Base-by-base conservation (phyloP, 208 protist genomes). In the Leishmania turanica region DNA sequence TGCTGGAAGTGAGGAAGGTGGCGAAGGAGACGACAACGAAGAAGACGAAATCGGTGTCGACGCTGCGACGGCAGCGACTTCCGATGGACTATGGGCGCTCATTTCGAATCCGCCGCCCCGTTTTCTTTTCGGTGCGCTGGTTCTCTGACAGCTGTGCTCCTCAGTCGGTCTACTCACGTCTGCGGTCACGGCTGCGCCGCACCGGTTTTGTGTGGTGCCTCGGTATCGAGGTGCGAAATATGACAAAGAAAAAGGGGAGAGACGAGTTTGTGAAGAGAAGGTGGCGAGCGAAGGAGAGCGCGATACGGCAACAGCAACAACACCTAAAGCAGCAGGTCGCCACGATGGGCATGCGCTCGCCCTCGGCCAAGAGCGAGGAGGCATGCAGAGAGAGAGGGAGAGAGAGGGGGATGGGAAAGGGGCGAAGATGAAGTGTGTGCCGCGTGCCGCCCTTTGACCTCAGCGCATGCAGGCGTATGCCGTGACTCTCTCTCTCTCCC, bases 1-100 rank as follows among this genome's bases (percentile, higher is more conserved):
- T 47, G 21, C 71, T 34, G 56, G 64, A 56, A 42, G 56, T 40
- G 72, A 58, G 58, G 56, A 64, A 51, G 77, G 64, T 21, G 76
- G 7, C 42, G 64, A 42, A 17, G 53, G 19, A 49, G 74, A 49
- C 31, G 31, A 11, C n/a, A 37, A 53, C 7, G 70, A 58, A 8
- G 47, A 40, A 8, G 42, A n/a, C 51, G 40, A 31, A 15, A 24
- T 76, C 34, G 72, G 51, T 42, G 49, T 31, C 27, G 51, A 56
- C 17, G 51, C 72, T 62, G 47, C 72, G n/a, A 15, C 72, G 8
- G 72, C 13, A 9, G 47, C 40, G 3, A 34, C 69, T 51, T 73
- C 27, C 21, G 27, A 19, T 73, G 31, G 27, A 9, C 3, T 31
- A 11, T 24, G 24, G 42, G 17, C 1, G 6, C 24, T 71, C 37